phyloP scores from a whole-genome alignment of 106 monocot genomes.

The Acanthochlamys bracteata region DNA sequence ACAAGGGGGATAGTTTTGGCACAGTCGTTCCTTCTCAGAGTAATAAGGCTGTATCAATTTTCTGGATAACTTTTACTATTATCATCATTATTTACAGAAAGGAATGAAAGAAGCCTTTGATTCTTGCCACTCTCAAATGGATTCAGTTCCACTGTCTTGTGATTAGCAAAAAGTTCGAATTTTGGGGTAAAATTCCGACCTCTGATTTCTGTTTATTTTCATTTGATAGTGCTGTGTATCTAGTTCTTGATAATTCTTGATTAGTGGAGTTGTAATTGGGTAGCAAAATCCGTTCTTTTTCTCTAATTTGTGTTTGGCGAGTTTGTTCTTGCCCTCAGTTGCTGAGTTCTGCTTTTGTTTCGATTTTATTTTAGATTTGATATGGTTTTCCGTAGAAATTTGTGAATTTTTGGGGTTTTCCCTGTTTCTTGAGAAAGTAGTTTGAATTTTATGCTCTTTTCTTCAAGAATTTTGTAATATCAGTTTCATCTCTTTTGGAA shows the following conservation, averaged over 20 bases:
- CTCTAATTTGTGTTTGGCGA: too few species aligned
- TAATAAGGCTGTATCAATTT: background rate
- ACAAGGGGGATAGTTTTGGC: too few species aligned
- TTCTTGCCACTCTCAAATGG: background rate
- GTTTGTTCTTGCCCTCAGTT: too few species aligned
- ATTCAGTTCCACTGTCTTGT: too few species aligned
- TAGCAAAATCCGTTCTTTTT: background rate
- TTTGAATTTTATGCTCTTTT: too few species aligned
- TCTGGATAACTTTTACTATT: constrained; percentile 6
- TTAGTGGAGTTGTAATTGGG: background rate
- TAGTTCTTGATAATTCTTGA: background rate
- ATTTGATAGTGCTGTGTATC: background rate
- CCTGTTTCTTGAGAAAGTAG: too few species aligned
- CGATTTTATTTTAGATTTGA: too few species aligned
- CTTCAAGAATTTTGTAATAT: background rate
- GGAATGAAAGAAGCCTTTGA: background rate
- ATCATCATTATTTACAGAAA: too few species aligned
- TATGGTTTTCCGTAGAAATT: too few species aligned
- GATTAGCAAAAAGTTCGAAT: background rate
- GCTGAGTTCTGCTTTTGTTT: too few species aligned
- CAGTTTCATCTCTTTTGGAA: background rate
- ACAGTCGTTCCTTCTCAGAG: background rate
- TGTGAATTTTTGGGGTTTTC: too few species aligned
- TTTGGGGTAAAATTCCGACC: background rate
- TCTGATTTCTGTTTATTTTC: background rate